phyloP scores from a whole-genome alignment of 2,329 filamentous ascomycete genomes.

The Cladophialophora bantiana region DNA sequence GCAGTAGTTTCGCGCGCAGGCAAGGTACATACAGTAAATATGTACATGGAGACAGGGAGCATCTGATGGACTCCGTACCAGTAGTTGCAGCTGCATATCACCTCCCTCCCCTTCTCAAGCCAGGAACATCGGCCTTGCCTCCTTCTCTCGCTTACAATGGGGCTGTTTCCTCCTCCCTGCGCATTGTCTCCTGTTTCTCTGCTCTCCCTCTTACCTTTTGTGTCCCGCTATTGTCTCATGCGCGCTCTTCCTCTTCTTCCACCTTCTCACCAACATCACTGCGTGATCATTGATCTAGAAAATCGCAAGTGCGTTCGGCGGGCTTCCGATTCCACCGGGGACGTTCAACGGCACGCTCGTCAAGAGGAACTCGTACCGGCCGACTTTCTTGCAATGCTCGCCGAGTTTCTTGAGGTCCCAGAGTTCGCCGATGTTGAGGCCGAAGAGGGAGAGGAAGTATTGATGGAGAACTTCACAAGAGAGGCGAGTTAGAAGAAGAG shows the following conservation, averaged over 20 bases:
- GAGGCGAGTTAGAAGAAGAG: neutral
- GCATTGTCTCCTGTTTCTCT: neutral
- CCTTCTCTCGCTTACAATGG: neutral
- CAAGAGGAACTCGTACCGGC: constrained; percentile 57
- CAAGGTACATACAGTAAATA: neutral
- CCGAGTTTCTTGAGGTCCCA: constrained; percentile 53
- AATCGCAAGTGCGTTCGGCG: constrained; percentile 55
- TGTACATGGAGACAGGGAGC: neutral
- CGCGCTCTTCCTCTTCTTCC: neutral
- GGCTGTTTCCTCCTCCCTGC: neutral
- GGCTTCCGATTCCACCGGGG: constrained; percentile 55
- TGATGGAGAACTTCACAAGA: constrained; percentile 48
- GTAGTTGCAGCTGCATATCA: neutral
- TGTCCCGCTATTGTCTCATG: neutral
- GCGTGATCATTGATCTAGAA: constrained; percentile 50
- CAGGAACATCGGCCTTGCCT: neutral
- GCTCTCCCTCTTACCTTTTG: neutral
- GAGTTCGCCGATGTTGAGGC: constrained; percentile 55
- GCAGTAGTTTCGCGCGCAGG: neutral
- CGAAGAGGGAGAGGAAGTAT: constrained; percentile 58
- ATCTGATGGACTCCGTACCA: neutral
- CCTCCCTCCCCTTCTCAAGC: neutral
- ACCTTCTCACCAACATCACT: neutral
- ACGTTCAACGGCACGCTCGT: constrained; percentile 58
- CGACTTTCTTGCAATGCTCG: constrained; percentile 46